Base-by-base conservation (phyloP, 768 basidiomycete genomes). In the Cyclocybe cylindracea region DNA sequence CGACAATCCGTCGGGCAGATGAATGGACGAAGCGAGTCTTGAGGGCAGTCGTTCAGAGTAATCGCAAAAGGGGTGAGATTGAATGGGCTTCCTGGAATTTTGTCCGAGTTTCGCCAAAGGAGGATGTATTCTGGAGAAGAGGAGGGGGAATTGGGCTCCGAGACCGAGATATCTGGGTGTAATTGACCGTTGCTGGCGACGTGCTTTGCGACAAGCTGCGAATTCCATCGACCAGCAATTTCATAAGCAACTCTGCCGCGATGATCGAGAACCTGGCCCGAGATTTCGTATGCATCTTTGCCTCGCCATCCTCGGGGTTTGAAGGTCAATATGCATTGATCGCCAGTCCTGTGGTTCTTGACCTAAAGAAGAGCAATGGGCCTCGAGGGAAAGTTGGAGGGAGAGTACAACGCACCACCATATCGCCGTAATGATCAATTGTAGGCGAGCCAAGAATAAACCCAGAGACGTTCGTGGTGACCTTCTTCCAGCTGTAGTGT, bases 261-360 rank as follows among this genome's bases (percentile, higher is more conserved):
- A 1, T 80, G 66, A 62, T 91, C 86, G 52, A 80, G 69, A 16
- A 98, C 94, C 37, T 82, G 79, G 1, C 95, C 96, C 2, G 87
- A 89, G 64, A 98, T 94, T 69, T 98, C 96, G 61, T 80, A 94
- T 0, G 94, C 93, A 54, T 96, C 89, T 60, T 83, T 89, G 7
- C 91, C 93, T 48, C 93, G 77, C 95, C 95, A 98, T 2, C 94
- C 93, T 50, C 94, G 82, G 2, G 95, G 95, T 70, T 98, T 98
- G 78, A 98, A 98, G 2, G 93, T 95, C 18, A 98, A 73, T 0
- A 90, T 76, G 58, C 94, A 97, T 43, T 79, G 83, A 59, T 98
- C 94, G 7, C 85, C 82, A 0, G 94, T 98, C 6, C 92, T 83
- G 65, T 98, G 94, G 60, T 98, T 98, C 36, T 85, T 89, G 53